Evolutionary conservation across 164 flowering plant species (phyloP).

Genomic region (Protea cynaroides): DNA sequence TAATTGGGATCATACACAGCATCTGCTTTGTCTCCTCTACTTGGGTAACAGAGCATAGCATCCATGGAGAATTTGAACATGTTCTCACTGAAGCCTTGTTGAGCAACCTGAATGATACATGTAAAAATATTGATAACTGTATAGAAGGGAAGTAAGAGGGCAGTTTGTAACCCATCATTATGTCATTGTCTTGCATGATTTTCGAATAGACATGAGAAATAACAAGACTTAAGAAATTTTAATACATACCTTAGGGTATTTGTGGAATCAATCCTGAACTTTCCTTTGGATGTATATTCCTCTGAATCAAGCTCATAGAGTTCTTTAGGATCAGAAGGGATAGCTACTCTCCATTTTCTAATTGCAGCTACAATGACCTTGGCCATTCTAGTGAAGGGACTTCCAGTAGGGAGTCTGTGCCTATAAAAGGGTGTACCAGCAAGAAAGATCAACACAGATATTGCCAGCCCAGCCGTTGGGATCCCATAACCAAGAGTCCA

Average conservation of each 20-base stretch:
- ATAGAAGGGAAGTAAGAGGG: no score
- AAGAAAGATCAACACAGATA: conserved; percentile 18
- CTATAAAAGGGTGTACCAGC: conserved; percentile 22
- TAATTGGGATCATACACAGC: conserved; percentile 36
- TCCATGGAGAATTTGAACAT: conserved; percentile 24
- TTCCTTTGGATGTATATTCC: conserved; percentile 14
- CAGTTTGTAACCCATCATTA: no score
- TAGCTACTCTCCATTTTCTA: conserved; percentile 16
- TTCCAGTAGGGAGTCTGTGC: conserved; percentile 21
- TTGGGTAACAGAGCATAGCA: conserved; percentile 40
- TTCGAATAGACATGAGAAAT: no score
- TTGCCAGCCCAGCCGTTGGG: conserved; percentile 17
- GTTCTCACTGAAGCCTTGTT: conserved; percentile 36
- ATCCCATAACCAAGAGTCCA: conserved; percentile 27
- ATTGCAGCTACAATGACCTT: conserved; percentile 21
- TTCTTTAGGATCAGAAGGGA: conserved; percentile 17
- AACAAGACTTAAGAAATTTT: background rate
- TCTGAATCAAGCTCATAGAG: conserved; percentile 20
- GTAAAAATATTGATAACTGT: no score
- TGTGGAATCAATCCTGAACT: conserved; percentile 16
- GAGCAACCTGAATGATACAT: conserved; percentile 25
- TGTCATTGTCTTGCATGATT: no score
- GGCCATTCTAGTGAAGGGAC: conserved; percentile 24
- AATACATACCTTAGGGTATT: conserved; percentile 17
- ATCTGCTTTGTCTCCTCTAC: conserved; percentile 47